Evolutionary conservation across 1,139 yeast species (phyloP).

Genomic region (Taiozyma sp.): DNA sequence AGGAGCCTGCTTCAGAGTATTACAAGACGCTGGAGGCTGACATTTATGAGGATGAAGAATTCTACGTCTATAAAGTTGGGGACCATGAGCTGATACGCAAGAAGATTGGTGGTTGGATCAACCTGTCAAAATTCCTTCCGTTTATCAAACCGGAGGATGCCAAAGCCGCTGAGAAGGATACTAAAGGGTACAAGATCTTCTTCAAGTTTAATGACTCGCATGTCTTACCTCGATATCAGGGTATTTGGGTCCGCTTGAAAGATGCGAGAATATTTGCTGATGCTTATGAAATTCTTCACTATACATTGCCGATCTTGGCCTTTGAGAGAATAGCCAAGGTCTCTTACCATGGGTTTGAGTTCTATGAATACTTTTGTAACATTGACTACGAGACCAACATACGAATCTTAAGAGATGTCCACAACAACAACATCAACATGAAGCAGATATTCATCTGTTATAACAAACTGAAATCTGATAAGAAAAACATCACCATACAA

Average conservation of each 20-base stretch:
- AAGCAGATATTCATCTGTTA: slow-evolving; percentile 17
- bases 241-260: slow-evolving; percentile 18
- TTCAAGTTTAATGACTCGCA: background rate
- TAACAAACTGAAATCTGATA: slow-evolving; percentile 9
- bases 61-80: slow-evolving; percentile 8
- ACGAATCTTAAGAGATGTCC: slow-evolving; percentile 19
- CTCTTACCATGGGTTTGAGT: slow-evolving; percentile 15
- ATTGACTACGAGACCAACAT: slow-evolving; percentile 12
- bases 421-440: slow-evolving; percentile 14
- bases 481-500: slow-evolving; percentile 2
- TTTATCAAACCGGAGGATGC: slow-evolving; percentile 2
- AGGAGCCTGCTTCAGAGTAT: slow-evolving; percentile 7
- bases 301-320: slow-evolving; percentile 14
- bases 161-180: slow-evolving; percentile 1
- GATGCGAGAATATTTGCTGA: slow-evolving; percentile 18
- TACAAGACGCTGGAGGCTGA: slow-evolving; percentile 10
- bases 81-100: slow-evolving; percentile 9
- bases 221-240: slow-evolving; percentile 7
- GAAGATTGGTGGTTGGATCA: slow-evolving; percentile 23
- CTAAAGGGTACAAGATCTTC: background rate
- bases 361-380: slow-evolving; percentile 21
- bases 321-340: slow-evolving; percentile 22
- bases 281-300: slow-evolving; percentile 7
- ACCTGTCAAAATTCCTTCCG: slow-evolving; percentile 9
- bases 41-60: slow-evolving; percentile 15